These are phyloP conservation scores for Bonia amplexicaulis DNA, from an alignment of 176 grass and related monocot genomes.

Conservation along the genomic window DNA sequence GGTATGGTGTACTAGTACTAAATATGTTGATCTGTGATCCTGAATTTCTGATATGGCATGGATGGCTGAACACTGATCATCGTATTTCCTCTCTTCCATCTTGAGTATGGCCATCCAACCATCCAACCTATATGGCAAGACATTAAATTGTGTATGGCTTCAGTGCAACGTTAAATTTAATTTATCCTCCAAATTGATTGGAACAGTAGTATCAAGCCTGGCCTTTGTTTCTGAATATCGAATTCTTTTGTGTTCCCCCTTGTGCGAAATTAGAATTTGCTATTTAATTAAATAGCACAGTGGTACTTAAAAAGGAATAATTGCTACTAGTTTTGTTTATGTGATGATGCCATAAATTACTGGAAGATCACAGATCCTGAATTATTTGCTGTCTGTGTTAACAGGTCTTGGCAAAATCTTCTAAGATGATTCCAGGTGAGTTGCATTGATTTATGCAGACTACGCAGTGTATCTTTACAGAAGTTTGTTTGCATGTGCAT, in stretches of 20 bases:
- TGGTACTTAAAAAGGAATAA: not conserved
- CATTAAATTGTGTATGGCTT: not conserved
- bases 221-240: not conserved
- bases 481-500: not conserved
- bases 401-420: conserved; percentile 95
- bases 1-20: not conserved
- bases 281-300: not conserved
- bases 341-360: not conserved
- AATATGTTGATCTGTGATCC: not conserved
- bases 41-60: not conserved
- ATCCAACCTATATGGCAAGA: not conserved
- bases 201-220: not conserved
- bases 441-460: not conserved
- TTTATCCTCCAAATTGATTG: not conserved
- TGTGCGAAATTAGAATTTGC: not conserved
- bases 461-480: not conserved
- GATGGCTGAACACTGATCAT: not conserved
- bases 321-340: not conserved
- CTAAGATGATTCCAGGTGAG: conserved; percentile 99
- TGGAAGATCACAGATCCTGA: not conserved
- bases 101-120: not conserved
- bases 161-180: not conserved
- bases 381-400: conserved; percentile 25
- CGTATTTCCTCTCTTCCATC: not conserved
- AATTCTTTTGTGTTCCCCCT: not conserved